Evolutionary conservation across 2,329 filamentous ascomycete genomes (phyloP), one percentile per base, ranked within the genome.

Genomic region (Cadophora malorum): DNA sequence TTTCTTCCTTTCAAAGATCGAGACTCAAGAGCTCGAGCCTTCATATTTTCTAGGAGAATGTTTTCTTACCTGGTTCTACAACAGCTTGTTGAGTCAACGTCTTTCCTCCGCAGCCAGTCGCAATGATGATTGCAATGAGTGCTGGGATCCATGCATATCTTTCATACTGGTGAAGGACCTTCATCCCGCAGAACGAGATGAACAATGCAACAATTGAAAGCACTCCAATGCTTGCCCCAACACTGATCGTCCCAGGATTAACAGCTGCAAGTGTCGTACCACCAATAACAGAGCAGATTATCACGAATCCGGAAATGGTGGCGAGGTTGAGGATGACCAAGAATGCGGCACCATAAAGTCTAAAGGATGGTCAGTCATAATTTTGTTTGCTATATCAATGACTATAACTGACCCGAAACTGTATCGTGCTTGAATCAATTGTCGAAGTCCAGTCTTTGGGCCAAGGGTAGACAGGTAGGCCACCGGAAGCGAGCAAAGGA

Each of bases 351-450:
- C 86, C 79, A 73, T 88, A 89, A 50, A 84, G 82, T 21, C 83
- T 65, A 82, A 41, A 12, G n/a, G n/a, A 2, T 25, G 2, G 8
- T 55, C 28, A 55, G 52, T 16, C 25, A 49, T 9, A 63, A 61
- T 68, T 69, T 70, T 72, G 2, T 16, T 65, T 28, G 62, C 45
- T 19, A 16, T 12, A 41, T 14, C 2, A 16, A 41, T 25, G 7
- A 23, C 7, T 38, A 41, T 25, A 25, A 47, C 64, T 61, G 4
- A 65, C 81, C 86, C 87, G 74, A 89, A 91, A 50, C 84, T 85
- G 76, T 85, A 90, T 25, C 88, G 81, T 4, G 88, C 88, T 71
- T 88, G 86, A 8, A 90, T 84, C 83, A 90, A 88, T 77, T 90
- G 88, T 19, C 88, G 82, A 83, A 90, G 85, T 52, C 88, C 88